Evolutionary conservation across 306 rosid species (phyloP).

Genomic region (Quercus suber): DNA sequence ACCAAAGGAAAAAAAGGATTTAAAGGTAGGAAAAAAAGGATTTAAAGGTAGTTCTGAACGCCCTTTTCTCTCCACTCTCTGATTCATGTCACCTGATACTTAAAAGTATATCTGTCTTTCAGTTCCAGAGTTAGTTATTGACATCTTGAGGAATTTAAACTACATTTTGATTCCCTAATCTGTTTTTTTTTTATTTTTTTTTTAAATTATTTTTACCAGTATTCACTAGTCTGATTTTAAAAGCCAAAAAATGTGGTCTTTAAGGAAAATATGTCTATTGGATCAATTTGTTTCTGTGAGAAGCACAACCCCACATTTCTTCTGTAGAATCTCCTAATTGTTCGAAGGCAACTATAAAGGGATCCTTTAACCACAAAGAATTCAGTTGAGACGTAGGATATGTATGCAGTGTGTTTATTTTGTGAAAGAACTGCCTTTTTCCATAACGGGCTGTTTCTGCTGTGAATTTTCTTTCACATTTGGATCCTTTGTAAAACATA

Average conservation of each 20-base stretch:
- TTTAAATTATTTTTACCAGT: too few relatives aligned
- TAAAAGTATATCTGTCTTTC: not conserved
- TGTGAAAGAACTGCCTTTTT: too few relatives aligned
- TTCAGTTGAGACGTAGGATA: not conserved
- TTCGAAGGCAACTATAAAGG: not conserved
- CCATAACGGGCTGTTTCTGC: too few relatives aligned
- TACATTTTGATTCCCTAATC: not conserved
- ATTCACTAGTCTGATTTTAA: not conserved
- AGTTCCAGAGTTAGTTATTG: not conserved
- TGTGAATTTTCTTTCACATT: too few relatives aligned
- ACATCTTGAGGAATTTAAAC: not conserved
- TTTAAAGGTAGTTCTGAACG: constrained; percentile 54
- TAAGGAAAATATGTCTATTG: not conserved
- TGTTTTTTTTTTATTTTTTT: too few relatives aligned
- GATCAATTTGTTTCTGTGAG: not conserved
- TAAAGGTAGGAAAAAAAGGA: constrained; percentile 81
- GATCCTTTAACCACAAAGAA: not conserved
- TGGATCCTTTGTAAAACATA: too few relatives aligned
- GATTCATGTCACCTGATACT: constrained; percentile 8
- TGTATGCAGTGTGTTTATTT: too few relatives aligned
- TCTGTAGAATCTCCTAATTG: not conserved
- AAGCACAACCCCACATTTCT: not conserved
- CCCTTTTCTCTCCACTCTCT: not conserved
- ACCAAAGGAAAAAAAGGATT: constrained; percentile 82
- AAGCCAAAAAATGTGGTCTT: not conserved